Conservation (phyloP, 1,284 basidiomycete species). For the Tetrapyrgos nigripes region DNA sequence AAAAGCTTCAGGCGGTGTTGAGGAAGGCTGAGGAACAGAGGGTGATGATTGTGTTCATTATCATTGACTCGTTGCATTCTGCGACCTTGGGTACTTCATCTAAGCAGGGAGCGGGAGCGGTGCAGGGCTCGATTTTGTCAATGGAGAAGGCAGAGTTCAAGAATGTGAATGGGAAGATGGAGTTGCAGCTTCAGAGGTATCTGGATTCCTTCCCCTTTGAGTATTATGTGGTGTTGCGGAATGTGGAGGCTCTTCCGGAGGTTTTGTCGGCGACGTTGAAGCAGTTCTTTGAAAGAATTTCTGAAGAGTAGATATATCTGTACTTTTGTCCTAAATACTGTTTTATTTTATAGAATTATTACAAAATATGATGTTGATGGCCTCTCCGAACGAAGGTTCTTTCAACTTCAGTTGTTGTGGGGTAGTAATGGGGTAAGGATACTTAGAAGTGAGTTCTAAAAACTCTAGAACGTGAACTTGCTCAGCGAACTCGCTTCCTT, state of each 20-base stretch:
- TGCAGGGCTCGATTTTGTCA: slow-evolving; percentile 84
- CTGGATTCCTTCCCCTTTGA: slow-evolving; percentile 98
- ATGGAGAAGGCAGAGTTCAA: slow-evolving; percentile 95
- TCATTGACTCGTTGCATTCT: slow-evolving; percentile 87
- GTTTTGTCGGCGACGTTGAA: slow-evolving; percentile 91
- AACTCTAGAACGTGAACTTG: too few species aligned
- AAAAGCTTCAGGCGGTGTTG: slow-evolving; percentile 80
- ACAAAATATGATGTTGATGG: too few species aligned
- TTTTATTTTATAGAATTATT: slow-evolving; percentile 4
- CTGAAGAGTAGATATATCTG: slow-evolving; percentile 67
- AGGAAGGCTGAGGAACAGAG: slow-evolving; percentile 90
- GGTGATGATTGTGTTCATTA: slow-evolving; percentile 97
- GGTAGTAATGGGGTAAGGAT: too few species aligned
- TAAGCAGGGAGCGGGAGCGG: slow-evolving; percentile 22
- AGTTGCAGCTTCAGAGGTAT: slow-evolving; percentile 90
- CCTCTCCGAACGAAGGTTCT: too few species aligned
- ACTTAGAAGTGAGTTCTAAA: too few species aligned
- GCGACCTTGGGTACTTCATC: slow-evolving; percentile 29
- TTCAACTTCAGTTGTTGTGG: too few species aligned
- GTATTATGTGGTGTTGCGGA: slow-evolving; percentile 93
- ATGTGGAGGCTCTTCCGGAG: slow-evolving; percentile 92
- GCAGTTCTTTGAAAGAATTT: slow-evolving; percentile 88
- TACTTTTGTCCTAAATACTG: too few species aligned
- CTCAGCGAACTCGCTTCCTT: too few species aligned
- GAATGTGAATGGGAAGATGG: slow-evolving; percentile 84